Evolutionary conservation across 2,329 filamentous ascomycete genomes (phyloP), one percentile per base, ranked within the genome.

Genomic region (Aspergillus oerlinghausenensis): DNA sequence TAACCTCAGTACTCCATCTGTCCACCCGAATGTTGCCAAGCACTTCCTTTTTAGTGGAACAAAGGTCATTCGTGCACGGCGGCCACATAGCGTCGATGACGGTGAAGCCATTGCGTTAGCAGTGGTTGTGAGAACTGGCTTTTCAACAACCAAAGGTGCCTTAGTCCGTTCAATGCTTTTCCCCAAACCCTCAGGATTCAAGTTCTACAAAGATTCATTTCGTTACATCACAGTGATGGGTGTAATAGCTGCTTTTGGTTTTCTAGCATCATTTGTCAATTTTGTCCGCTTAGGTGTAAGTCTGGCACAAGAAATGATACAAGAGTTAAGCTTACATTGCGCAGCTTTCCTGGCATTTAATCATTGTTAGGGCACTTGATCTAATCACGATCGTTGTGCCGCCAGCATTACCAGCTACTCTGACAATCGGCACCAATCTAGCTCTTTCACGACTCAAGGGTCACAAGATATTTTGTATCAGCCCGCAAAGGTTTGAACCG

Each of bases 221-320:
- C 86, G 92, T 23, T 99, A 99, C 72, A 97, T 99, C 58, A 92
- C 90, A 3, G 94, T 99, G 58, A 99, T 99, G 94, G 93, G 84
- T 5, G 77, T 86, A 45, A 87, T 99, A 65, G 95, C 94, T 23
- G 77, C 87, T 50, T 73, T 97, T 51, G 94, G 95, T 0, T 99
- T 99, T 69, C 78, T 92, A 23, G 92, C 88, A 1, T 97, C 94
- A 0, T 88, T 99, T 64, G 79, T 96, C 74, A 99, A 99, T 73
- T 99, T 99, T 70, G 78, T 99, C 53, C 86, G 89, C 43, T 81
- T 99, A 14, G 86, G 84, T 38, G 77, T 79, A 72, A 71, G 75
- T 65, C 42, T 25, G 52, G 49, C 19, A 25, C 48, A 21, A 21
- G 51, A 19, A 28, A 54, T 14, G 19, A n/a, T 42, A 50, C 35